phyloP scores from a whole-genome alignment of 495 filamentous ascomycete species.

The Aspergillus sparsus region DNA sequence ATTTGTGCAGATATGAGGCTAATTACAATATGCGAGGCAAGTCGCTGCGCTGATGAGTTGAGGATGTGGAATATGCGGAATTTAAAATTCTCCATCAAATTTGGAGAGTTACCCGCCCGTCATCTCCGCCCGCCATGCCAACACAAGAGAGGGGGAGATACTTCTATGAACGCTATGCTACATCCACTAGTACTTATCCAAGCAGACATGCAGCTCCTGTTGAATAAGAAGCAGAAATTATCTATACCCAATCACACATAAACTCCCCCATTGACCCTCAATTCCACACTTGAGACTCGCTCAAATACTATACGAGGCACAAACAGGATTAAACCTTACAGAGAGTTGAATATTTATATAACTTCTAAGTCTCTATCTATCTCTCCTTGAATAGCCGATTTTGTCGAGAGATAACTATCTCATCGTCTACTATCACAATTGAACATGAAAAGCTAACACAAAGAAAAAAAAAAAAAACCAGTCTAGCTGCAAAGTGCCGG shows the following conservation, averaged over 20 bases:
- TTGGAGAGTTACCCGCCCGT: neutral
- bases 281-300: too few relatives aligned
- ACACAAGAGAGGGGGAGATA: neutral
- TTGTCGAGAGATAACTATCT: conserved; percentile 15
- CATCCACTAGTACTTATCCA: too few relatives aligned
- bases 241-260: too few relatives aligned
- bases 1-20: neutral
- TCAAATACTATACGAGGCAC: too few relatives aligned
- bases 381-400: neutral
- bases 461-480: conserved; percentile 10
- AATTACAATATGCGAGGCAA: neutral
- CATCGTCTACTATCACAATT: conserved; percentile 16
- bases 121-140: neutral
- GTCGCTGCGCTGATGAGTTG: neutral
- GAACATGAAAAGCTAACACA: neutral
- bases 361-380: neutral
- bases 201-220: too few relatives aligned
- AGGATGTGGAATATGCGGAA: neutral
- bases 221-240: too few relatives aligned
- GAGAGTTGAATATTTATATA: too few relatives aligned
- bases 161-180: too few relatives aligned
- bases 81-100: neutral
- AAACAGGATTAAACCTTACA: too few relatives aligned
- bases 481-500: conserved; percentile 28
- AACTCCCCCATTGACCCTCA: too few relatives aligned